Evolutionary conservation across 192 early-diverging fungal genomes (phyloP), one percentile per base, ranked within the genome.

Genomic region (Rhizoclosmatium sp.): DNA sequence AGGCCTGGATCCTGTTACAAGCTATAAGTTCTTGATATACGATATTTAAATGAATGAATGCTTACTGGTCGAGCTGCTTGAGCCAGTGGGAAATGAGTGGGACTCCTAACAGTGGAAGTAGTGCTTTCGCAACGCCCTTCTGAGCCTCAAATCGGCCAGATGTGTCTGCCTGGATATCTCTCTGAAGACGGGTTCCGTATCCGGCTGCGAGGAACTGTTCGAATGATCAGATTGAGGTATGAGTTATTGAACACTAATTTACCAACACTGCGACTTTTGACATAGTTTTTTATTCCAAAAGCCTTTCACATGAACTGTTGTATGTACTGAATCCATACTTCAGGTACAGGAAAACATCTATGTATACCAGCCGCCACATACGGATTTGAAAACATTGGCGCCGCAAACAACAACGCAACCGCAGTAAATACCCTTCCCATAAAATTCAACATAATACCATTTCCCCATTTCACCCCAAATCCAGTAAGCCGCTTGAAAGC

Each of bases 141-240:
- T 87, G 67, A 59, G 85, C 85, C 21, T 47, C 59, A 67, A 88
- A 85, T 12, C 61, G 58, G 14, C 61, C 40, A 39, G 71, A 69
- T 14, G 69, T 44, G 65, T 84, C 81, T 21, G 49, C 60, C 10
- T 51, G 54, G 23, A 92, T 80, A 68, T 91, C 89, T 65, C 76
- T 70, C 71, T 92, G 86, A 23, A 92, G 81, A 4, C 89, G 80
- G 9, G 91, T 87, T 47, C 91, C 91, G 81, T 89, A 91, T 2
- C 91, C 90, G 12, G 89, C 91, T 44, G 85, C 86, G 40, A 92
- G 84, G 64, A 90, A 84, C 66, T 78, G 23, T 23, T 23, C 45
- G 47, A 23, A 23, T 19, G 14, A 64, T 4, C 64, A 12, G 59
- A 23, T 5, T 47, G 41, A 14, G 0, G n/a, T 45, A 69, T 21